Percentiles rank a stretch among this genome's conserved stretches.
Evolutionary conservation across 2,329 filamentous ascomycete genomes (phyloP).

Genomic region (Fusarium acutatum): DNA sequence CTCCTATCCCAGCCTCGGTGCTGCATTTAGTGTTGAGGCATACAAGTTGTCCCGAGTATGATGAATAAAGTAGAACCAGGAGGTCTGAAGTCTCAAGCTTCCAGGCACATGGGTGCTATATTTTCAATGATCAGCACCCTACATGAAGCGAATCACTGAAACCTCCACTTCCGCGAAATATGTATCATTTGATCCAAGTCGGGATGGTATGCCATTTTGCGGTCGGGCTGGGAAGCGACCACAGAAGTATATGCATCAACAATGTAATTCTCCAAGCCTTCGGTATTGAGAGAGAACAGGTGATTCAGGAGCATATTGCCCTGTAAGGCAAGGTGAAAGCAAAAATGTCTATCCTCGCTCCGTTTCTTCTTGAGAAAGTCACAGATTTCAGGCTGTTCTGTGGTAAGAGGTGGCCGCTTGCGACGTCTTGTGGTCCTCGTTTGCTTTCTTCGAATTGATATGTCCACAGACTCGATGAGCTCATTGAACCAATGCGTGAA

Average conservation of each 20-base stretch:
- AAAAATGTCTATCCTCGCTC: not conserved
- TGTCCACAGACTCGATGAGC: not conserved
- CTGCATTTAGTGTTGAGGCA: too few species aligned
- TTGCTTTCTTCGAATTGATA: accelerated
- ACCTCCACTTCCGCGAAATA: accelerated
- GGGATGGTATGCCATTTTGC: not conserved
- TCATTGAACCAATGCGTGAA: accelerated
- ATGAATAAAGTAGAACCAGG: not conserved
- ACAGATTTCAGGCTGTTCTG: not conserved
- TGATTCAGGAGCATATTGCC: not conserved
- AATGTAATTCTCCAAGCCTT: not conserved
- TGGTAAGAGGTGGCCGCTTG: not conserved
- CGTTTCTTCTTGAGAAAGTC: accelerated
- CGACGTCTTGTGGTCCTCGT: not conserved
- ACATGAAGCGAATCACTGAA: accelerated
- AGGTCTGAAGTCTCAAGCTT: accelerated
- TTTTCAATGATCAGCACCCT: not conserved
- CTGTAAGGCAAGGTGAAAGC: not conserved
- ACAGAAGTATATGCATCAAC: not conserved
- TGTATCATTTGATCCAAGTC: not conserved
- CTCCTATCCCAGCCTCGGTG: too few species aligned
- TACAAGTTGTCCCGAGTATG: accelerated
- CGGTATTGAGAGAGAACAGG: accelerated
- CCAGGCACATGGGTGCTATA: too few species aligned
- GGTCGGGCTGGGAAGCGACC: not conserved